Evolutionary conservation across 2,329 filamentous ascomycete species (phyloP), one percentile per base, ranked within the genome.

Genomic region (Calonectria hongkongensis): DNA sequence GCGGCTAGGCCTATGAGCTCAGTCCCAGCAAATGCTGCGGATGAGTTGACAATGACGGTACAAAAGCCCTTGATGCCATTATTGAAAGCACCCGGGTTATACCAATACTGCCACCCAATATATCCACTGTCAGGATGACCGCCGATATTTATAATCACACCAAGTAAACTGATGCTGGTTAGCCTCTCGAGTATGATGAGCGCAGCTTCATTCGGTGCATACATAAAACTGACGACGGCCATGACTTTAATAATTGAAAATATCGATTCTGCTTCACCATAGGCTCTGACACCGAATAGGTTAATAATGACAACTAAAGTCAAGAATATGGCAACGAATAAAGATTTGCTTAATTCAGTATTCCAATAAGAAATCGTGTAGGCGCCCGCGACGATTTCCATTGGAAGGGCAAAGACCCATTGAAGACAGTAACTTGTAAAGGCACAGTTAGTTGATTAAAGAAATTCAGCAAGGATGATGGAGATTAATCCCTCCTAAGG

Each of bases 51-150:
- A 12, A 54, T 8, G 16, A 54, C 50, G 15, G 50, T 54, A 12
- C 50, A 54, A 21, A 54, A 54, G 0, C 50, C 50, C 28, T 54
- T 54, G 1, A 54, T 8, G 50, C 50, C 50, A 28, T 30, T 30
- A 13, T 30, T 54, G 50, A 54, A 54, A 15, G 50, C 50, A 5
- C 50, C 50, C 3, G 50, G 50, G 15, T 54, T 54, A 21, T 18
- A 33, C 50, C 50, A 54, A 13, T 54, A 54, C 50, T 33, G 28
- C 50, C 50, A 54, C 16, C 50, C 50, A 54, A 54, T 54, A 21
- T 54, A 54, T 9, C 50, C 50, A 33, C 16, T 30, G 33, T 54
- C 50, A 16, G 50, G 50, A 54, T 54, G 50, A 9, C 50, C 50
- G 16, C 50, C 50, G 4, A 54, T 54, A 28, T 54, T 54, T 28